phyloP scores from a whole-genome alignment of 495 filamentous ascomycete genomes.

The Jackrogersella multiformis region DNA sequence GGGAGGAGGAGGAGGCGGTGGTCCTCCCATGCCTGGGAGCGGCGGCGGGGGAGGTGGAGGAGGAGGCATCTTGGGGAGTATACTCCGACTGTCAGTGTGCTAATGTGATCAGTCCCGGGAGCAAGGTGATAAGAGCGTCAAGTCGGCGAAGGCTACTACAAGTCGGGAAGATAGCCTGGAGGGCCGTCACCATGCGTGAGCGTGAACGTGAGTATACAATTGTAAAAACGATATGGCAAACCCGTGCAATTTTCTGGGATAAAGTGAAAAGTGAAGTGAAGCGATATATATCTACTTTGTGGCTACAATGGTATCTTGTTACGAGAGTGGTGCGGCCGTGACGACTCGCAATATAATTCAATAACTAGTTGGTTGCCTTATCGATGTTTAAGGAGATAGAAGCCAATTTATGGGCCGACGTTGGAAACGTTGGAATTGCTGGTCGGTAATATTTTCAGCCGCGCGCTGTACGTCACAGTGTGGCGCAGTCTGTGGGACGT shows the following conservation, averaged over 20 bases:
- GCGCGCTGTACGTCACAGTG: conserved; percentile 35
- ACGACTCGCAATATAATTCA: conserved; percentile 17
- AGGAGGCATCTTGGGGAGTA: conserved; percentile 62
- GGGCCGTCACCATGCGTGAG: conserved; percentile 21
- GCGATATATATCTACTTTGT: conserved; percentile 5
- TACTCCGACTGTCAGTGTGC: background rate
- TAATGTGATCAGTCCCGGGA: background rate
- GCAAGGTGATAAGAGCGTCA: background rate
- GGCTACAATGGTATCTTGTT: conserved; percentile 1
- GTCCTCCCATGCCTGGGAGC: conserved; percentile 70
- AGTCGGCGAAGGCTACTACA: conserved; percentile 6
- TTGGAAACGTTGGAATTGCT: conserved; percentile 12
- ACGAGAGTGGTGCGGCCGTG: background rate
- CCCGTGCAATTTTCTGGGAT: conserved; percentile 2
- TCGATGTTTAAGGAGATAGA: conserved; percentile 14
- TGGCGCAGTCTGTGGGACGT: conserved; percentile 17
- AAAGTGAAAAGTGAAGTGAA: conserved; percentile 3
- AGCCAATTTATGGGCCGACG: conserved; percentile 10
- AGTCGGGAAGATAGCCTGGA: background rate
- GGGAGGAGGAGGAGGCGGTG: conserved; percentile 73
- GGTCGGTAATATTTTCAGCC: conserved; percentile 21
- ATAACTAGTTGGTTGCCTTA: conserved; percentile 16
- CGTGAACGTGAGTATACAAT: background rate
- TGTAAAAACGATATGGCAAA: conserved; percentile 13
- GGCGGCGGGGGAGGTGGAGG: conserved; percentile 72